phyloP scores from a whole-genome alignment of 306 rosid genomes.

The Morella rubra region DNA sequence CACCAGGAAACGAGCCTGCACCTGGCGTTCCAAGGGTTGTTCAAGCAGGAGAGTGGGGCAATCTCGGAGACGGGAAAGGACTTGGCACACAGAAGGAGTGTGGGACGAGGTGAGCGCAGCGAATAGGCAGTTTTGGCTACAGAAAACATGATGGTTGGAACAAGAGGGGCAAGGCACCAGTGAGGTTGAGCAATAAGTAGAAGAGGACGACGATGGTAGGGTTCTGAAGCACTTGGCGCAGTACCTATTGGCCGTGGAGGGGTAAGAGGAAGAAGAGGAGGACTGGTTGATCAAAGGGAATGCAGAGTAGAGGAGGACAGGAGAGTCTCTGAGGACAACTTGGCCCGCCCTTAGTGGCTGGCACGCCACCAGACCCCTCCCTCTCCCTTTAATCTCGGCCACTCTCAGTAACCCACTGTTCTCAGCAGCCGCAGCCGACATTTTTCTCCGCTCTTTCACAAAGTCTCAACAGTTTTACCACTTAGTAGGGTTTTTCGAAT shows the following conservation, averaged over 20 bases:
- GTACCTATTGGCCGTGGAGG: slow-evolving; percentile 21
- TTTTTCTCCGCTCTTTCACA: slow-evolving; percentile 7
- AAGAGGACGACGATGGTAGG: slow-evolving; percentile 19
- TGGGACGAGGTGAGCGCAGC: slow-evolving; percentile 30
- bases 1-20: slow-evolving; percentile 62
- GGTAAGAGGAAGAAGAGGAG: slow-evolving; percentile 5
- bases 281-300: slow-evolving; percentile 35
- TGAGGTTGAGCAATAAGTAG: slow-evolving; percentile 8
- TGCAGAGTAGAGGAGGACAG: slow-evolving; percentile 64
- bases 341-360: slow-evolving; percentile 68
- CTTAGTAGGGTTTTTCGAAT: background rate
- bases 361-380: slow-evolving; percentile 63
- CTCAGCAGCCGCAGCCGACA: slow-evolving; percentile 25
- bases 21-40: slow-evolving; percentile 50
- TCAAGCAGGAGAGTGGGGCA: slow-evolving; percentile 27
- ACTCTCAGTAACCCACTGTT: slow-evolving; percentile 39
- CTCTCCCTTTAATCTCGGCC: slow-evolving; percentile 62
- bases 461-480: background rate
- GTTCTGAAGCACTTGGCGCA: slow-evolving; percentile 64
- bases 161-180: slow-evolving; percentile 44
- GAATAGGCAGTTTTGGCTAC: slow-evolving; percentile 38
- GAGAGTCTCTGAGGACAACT: slow-evolving; percentile 66
- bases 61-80: slow-evolving; percentile 41
- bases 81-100: slow-evolving; percentile 52
- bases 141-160: slow-evolving; percentile 36